These are phyloP conservation scores for Cryoendolithus antarcticus DNA, from an alignment of 2,329 filamentous ascomycete species.

Conservation along the genomic window DNA sequence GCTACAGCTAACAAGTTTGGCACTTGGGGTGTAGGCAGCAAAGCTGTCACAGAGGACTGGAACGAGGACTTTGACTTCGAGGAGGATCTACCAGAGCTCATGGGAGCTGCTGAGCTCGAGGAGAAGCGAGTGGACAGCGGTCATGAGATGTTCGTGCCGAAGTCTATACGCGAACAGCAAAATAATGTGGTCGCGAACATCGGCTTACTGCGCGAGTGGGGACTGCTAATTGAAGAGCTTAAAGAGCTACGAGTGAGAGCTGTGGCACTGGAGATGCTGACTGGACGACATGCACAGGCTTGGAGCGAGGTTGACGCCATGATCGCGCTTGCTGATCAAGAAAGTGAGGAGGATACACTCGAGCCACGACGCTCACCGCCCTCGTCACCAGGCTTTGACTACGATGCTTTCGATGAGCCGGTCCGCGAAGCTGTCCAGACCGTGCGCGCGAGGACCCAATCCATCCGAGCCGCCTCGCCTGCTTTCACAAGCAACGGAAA, in stretches of 20 bases:
- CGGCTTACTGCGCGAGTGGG: slow-evolving; percentile 70
- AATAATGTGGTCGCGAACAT: slow-evolving; percentile 73
- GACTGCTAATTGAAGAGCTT: slow-evolving; percentile 67
- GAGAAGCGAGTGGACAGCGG: slow-evolving; percentile 33
- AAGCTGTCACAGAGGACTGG: slow-evolving; percentile 75
- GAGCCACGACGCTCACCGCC: slow-evolving; percentile 40
- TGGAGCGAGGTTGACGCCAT: slow-evolving; percentile 81
- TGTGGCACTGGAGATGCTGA: slow-evolving; percentile 51
- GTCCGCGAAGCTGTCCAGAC: slow-evolving; percentile 9
- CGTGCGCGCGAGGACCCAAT: slow-evolving; percentile 2
- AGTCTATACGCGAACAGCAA: slow-evolving; percentile 68
- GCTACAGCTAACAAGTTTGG: slow-evolving; percentile 57
- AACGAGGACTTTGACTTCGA: slow-evolving; percentile 79
- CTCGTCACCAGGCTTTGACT: slow-evolving; percentile 46
- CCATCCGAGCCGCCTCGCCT: slow-evolving; percentile 1
- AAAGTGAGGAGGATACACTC: slow-evolving; percentile 43
- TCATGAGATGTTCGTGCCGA: slow-evolving; percentile 55
- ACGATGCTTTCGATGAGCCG: slow-evolving; percentile 45
- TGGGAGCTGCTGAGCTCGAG: slow-evolving; percentile 25
- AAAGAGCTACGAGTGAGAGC: slow-evolving; percentile 64
- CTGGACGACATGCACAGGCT: slow-evolving; percentile 45
- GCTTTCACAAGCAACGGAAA: neutral
- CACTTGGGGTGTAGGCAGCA: slow-evolving; percentile 69
- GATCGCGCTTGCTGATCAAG: slow-evolving; percentile 65
- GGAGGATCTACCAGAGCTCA: slow-evolving; percentile 25